Conservation (phyloP, 768 basidiomycete genomes). For the Tylopilus cervinicoccineus region DNA sequence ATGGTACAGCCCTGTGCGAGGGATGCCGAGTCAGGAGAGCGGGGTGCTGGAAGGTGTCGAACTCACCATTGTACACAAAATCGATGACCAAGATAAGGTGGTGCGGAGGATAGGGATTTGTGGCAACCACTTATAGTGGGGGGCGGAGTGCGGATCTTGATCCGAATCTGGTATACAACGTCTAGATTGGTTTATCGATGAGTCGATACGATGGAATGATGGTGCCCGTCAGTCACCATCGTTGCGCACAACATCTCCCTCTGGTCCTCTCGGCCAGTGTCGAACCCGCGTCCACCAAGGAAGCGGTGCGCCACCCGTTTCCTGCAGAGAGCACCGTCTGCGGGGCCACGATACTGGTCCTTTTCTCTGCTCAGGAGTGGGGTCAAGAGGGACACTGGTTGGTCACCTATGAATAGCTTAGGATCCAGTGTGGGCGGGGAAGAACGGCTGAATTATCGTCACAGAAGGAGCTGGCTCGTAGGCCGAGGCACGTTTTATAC, state of each 20-base stretch:
- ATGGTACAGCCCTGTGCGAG: constrained; percentile 80
- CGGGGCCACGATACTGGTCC: not conserved
- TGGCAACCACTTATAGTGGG: constrained; percentile 39
- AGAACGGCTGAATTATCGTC: constrained; percentile 13
- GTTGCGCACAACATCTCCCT: constrained; percentile 4
- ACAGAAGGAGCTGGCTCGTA: constrained; percentile 1
- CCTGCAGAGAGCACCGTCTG: constrained; percentile 1
- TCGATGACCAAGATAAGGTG: constrained; percentile 27
- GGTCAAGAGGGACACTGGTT: not conserved
- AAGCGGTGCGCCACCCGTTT: not conserved
- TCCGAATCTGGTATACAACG: constrained; percentile 45
- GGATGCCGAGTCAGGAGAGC: constrained; percentile 1
- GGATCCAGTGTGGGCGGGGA: constrained; percentile 12
- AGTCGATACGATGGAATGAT: constrained; percentile 19
- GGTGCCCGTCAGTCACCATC: constrained; percentile 9
- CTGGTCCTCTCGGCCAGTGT: not conserved
- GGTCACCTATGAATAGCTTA: constrained; percentile 20
- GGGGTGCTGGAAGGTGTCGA: not conserved
- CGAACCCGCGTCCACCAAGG: not conserved
- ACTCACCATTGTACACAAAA: constrained; percentile 31
- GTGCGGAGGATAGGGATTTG: constrained; percentile 21
- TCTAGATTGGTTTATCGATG: constrained; percentile 30
- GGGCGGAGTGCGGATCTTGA: constrained; percentile 74
- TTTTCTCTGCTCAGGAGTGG: not conserved
- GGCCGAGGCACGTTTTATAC: constrained; percentile 12